Base-by-base conservation (phyloP, 495 filamentous ascomycete species). In the Cenococcum geophilum region DNA sequence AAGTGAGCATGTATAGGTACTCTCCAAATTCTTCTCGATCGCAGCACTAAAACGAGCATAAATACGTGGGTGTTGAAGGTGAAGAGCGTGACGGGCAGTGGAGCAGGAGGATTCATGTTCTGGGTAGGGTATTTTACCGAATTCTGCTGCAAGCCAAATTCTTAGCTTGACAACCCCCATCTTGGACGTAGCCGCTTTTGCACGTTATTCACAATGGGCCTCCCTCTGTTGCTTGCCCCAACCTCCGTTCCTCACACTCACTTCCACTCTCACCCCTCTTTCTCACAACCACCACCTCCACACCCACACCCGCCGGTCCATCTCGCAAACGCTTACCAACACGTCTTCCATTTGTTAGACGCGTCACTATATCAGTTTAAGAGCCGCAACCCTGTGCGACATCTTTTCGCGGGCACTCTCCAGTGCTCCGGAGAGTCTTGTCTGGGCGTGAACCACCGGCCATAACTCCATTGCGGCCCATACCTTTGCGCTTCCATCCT, bases 21-120 rank as follows among this genome's bases (percentile, higher is more conserved):
- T 45, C 40, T 4, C n/a, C 14, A 40, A 47, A 32, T 32, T 58
- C 34, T 59, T n/a, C 57, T 57, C 53, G 34, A 34, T 48, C 11
- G 18, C 23, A 55, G 54, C 45, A 21, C 57, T 52, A 45, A 54
- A 72, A 70, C 43, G 70, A 72, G 65, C 60, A 55, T 62, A 68
- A 72, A 72, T 52, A 72, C 58, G 66, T 61, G 22, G 52, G 58
- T 60, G 57, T 48, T 32, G 55, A 18, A 48, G 12, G 49, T 48
- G 35, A 16, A 23, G 37, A 48, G 55, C 14, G 40, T 21, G 40
- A 63, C 55, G 54, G 21, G 59, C 55, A 18, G 18, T 27, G 42
- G 16, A 40, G 42, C 36, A 54, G 12, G 48, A 49, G 47, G 54
- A 36, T 61, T 57, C 58, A 55, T 48, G 64, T 48, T 58, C 21